Evolutionary conservation across 768 basidiomycete genomes (phyloP).

Genomic region (Solioccasus polychromus): DNA sequence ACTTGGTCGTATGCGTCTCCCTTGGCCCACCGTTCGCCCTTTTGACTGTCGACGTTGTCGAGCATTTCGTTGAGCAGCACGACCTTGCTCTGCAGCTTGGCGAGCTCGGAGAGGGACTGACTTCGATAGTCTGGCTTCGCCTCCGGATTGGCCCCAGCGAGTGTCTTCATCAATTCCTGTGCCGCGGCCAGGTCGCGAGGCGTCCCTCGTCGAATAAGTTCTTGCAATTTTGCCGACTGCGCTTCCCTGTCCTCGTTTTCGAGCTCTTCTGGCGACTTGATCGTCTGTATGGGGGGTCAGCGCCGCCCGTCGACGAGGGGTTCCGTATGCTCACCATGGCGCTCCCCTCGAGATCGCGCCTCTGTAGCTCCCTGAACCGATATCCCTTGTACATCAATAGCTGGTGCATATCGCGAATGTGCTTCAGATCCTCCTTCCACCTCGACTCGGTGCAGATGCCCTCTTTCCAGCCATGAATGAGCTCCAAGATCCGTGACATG

Average conservation of each 20-base stretch:
- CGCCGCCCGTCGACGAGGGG: neutral
- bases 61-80: slow-evolving; percentile 96
- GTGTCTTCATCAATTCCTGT: slow-evolving; percentile 94
- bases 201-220: slow-evolving; percentile 92
- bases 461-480: slow-evolving; percentile 94
- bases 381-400: slow-evolving; percentile 92
- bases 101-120: slow-evolving; percentile 86
- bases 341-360: slow-evolving; percentile 15
- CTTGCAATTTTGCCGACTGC: slow-evolving; percentile 97
- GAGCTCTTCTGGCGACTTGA: slow-evolving; percentile 94
- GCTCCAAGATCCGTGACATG: slow-evolving; percentile 91
- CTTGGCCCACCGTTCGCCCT: slow-evolving; percentile 74
- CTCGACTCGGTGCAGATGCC: slow-evolving; percentile 84
- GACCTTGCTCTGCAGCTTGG: slow-evolving; percentile 93
- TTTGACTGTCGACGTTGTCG: slow-evolving; percentile 75
- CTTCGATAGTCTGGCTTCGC: slow-evolving; percentile 91
- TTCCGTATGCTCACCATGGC: slow-evolving; percentile 19
- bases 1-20: slow-evolving; percentile 99
- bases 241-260: slow-evolving; percentile 95
- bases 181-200: slow-evolving; percentile 93
- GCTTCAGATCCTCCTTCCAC: slow-evolving; percentile 95
- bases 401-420: slow-evolving; percentile 97
- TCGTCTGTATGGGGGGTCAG: slow-evolving; percentile 47
- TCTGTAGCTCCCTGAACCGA: slow-evolving; percentile 58
- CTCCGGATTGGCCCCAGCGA: slow-evolving; percentile 94